Evolutionary conservation across 1,139 yeast species (phyloP).

Genomic region (Entelexis sorbosivorans): DNA sequence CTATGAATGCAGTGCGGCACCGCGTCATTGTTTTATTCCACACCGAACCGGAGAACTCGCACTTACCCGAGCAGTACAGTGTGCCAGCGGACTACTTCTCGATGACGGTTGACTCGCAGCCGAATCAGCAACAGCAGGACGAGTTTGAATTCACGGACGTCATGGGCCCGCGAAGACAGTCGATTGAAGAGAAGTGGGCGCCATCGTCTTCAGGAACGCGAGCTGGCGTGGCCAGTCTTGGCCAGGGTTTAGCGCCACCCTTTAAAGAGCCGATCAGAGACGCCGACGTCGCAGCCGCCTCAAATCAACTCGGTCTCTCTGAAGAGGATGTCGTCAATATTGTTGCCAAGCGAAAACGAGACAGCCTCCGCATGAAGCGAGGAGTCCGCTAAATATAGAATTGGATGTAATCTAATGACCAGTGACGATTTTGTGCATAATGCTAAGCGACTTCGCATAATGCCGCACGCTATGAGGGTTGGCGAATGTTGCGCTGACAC

Average conservation of each 20-base stretch:
- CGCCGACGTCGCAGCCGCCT: constrained; percentile 3
- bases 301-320: constrained; percentile 8
- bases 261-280: constrained; percentile 24
- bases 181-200: constrained; percentile 17
- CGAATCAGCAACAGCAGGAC: constrained; percentile 5
- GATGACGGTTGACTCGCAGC: background rate
- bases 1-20: constrained; percentile 28
- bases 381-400: constrained; percentile 20
- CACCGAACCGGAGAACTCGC: background rate
- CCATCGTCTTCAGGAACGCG: background rate
- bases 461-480: constrained; percentile 1
- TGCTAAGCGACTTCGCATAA: background rate
- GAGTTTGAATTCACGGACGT: constrained; percentile 20
- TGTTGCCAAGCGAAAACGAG: constrained; percentile 31
- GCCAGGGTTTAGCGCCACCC: constrained; percentile 25
- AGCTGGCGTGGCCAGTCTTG: constrained; percentile 7
- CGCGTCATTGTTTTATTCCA: constrained; percentile 27
- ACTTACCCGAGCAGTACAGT: constrained; percentile 7
- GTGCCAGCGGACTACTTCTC: constrained; percentile 15
- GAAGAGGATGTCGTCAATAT: constrained; percentile 27
- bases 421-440: constrained; percentile 1
- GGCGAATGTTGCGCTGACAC: background rate
- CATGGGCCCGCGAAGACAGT: constrained; percentile 4
- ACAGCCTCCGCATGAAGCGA: constrained; percentile 30
- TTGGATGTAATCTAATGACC: constrained; percentile 2